Conservation (phyloP, 139 green algal genomes). For the Chlamydomonas sp. region DNA sequence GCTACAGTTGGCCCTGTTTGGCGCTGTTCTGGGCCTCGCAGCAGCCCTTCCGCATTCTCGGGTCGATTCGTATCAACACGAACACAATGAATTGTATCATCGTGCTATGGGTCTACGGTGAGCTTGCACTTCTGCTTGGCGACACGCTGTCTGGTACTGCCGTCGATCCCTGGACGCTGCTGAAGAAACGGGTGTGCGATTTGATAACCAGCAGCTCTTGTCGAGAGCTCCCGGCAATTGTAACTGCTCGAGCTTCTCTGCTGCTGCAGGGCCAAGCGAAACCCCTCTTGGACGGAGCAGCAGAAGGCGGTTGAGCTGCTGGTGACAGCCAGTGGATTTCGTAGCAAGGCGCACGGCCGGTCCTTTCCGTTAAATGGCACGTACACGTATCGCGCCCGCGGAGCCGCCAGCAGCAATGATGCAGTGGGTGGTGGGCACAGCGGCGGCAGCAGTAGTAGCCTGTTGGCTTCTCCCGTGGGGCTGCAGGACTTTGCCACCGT, state of each 20-base stretch:
- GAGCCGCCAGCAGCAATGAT: too few relatives aligned
- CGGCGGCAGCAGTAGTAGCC: background rate
- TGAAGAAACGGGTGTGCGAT: too few relatives aligned
- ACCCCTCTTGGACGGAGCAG: conserved; percentile 17
- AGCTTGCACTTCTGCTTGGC: background rate
- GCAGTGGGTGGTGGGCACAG: too few relatives aligned
- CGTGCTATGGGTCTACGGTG: conserved; percentile 32
- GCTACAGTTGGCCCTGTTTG: too few relatives aligned
- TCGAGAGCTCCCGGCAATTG: too few relatives aligned
- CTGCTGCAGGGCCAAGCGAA: conserved; percentile 1
- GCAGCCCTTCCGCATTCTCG: too few relatives aligned
- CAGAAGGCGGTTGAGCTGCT: conserved; percentile 33
- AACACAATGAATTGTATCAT: background rate
- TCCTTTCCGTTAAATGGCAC: conserved; percentile 23
- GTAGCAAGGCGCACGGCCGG: conserved; percentile 2
- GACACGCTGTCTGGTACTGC: too few relatives aligned
- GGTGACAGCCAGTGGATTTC: conserved; percentile 31
- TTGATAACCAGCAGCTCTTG: too few relatives aligned
- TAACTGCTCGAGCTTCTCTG: background rate
- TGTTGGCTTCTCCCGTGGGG: background rate
- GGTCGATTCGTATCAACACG: background rate
- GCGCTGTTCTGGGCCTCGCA: too few relatives aligned
- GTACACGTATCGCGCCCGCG: too few relatives aligned
- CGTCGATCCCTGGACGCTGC: too few relatives aligned
- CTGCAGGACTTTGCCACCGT: background rate